Percentiles rank a stretch among this genome's conserved stretches.
Conservation (phyloP, 208 protist genomes). For the Leishmania braziliensis region DNA sequence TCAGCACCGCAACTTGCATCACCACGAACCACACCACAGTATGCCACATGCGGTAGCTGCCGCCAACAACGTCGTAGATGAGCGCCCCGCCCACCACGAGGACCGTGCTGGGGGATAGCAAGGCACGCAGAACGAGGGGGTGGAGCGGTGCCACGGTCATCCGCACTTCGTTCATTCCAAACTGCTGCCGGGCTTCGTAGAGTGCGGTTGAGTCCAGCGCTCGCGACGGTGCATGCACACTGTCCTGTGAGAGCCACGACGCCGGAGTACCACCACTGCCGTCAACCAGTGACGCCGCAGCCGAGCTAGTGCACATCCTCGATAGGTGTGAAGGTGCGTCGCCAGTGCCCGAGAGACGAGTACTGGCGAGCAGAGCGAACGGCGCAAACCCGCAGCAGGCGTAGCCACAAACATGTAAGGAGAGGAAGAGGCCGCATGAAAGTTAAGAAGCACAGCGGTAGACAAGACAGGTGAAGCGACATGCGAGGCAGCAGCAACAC, state of each 20-base stretch:
- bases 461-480: too few species aligned
- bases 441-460: too few species aligned
- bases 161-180: conserved; percentile 18
- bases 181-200: conserved; percentile 6
- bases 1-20: not conserved
- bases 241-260: not conserved
- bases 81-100: not conserved
- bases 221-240: not conserved
- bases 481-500: too few species aligned
- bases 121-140: not conserved
- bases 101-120: conserved; percentile 4
- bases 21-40: not conserved
- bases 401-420: not conserved
- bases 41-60: not conserved
- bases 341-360: too few species aligned
- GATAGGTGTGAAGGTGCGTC: too few species aligned
- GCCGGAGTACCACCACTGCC: not conserved
- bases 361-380: not conserved
- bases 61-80: not conserved
- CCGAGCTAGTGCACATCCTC: not conserved
- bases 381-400: not conserved
- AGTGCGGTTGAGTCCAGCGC: conserved; percentile 25
- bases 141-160: not conserved
- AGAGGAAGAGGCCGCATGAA: too few species aligned
- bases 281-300: not conserved